Base-by-base conservation (phyloP, 2,329 filamentous ascomycete species). In the Xylariales sp. region DNA sequence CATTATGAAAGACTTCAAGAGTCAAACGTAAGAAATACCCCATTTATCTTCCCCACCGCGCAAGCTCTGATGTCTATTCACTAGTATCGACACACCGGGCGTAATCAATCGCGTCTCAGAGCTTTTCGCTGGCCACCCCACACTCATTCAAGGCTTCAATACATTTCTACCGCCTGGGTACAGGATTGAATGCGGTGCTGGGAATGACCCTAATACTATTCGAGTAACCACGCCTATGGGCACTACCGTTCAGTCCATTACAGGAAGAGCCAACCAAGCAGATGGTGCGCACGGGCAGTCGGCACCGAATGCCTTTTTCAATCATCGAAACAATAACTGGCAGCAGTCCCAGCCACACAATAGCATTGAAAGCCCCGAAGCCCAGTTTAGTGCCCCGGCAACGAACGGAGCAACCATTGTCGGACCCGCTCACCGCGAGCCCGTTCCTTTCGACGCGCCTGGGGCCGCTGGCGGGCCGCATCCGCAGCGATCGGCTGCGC, bases 1-100 rank as follows among this genome's bases (percentile, higher is more conserved):
- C 75, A 99, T 99, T 56, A 99, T 99, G 96, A 99, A 99, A 78
- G 96, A 99, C 75, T 99, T 99, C 80, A 99, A 99, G 82, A 97
- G 94, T 75, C 95, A 97, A 82, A 94, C 94, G 88, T 94, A 84
- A 82, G 91, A 86, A 48, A 12, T 28, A 58, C 55, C 49, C 58
- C 53, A 64, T 68, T 56, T 66, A 61, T 62, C n/a, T 30, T 61
- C 39, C 64, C 55, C 58, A 34, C 61, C 50, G 14, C 49, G 54
- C 49, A 53, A 54, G 66, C 75, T 83, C 70, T 84, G 71, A 63
- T 49, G 58, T 54, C 14, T 65, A 32, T 57, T 32, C 39, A 32
- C 66, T 65, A 91, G 92, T 3, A 99, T 99, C 75, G 96, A 99
- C 78, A 99, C 96, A 0, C 96, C 96, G 0, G 96, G 96, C 1